Evolutionary conservation across 2,329 filamentous ascomycete species (phyloP).

Genomic region (Xylaria sp.): DNA sequence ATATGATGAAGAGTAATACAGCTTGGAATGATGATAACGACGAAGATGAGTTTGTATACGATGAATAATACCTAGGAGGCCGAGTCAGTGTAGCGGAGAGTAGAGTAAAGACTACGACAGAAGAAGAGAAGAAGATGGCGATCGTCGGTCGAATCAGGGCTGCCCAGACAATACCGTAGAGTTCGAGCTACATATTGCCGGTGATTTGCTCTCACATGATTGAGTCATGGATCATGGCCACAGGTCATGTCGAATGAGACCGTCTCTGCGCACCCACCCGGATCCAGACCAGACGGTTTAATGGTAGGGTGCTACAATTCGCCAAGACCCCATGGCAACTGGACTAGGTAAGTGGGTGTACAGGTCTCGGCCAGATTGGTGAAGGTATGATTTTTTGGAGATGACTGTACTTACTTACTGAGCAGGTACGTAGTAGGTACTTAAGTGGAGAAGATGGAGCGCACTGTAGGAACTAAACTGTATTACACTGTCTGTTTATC

Average conservation of each 20-base stretch:
- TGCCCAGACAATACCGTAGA: neutral
- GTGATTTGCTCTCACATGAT: slow-evolving; percentile 23
- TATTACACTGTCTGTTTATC: neutral
- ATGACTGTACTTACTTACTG: too few relatives aligned
- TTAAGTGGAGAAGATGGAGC: too few relatives aligned
- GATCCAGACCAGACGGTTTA: neutral
- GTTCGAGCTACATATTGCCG: neutral
- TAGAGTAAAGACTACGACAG: too few relatives aligned
- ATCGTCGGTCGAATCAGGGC: neutral
- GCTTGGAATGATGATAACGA: too few relatives aligned
- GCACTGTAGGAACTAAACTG: too few relatives aligned
- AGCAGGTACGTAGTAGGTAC: too few relatives aligned
- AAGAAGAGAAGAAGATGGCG: too few relatives aligned
- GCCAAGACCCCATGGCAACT: neutral
- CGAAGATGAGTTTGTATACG: neutral
- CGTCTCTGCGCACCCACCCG: neutral
- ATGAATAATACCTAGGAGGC: too few relatives aligned
- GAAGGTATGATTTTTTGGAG: too few relatives aligned
- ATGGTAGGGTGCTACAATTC: neutral
- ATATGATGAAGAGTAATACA: neutral
- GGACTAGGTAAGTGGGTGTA: neutral
- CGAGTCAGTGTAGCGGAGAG: too few relatives aligned
- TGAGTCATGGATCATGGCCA: slow-evolving; percentile 4
- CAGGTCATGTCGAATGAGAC: slow-evolving; percentile 11
- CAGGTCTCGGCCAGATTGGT: neutral